Evolutionary conservation across 129 eudicot species (phyloP).

Genomic region (Chrysanthemum lavandulifolium): DNA sequence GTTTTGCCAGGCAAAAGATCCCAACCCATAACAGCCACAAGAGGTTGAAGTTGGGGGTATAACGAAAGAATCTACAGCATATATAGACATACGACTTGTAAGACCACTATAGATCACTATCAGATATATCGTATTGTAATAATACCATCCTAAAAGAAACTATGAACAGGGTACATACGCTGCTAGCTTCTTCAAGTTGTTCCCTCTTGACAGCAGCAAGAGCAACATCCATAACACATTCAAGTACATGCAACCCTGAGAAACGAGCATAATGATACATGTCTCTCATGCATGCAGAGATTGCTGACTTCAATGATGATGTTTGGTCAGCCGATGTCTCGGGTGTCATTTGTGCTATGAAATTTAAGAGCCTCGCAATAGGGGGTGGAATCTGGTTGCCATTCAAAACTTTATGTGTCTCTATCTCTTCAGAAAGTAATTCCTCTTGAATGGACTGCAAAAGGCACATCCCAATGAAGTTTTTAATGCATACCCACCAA

Average conservation of each 20-base stretch:
- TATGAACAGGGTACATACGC: slow-evolving; percentile 32
- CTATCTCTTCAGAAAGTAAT: slow-evolving; percentile 67
- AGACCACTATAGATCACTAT: neutral
- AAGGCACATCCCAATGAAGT: slow-evolving; percentile 10
- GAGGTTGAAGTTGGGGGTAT: slow-evolving; percentile 96
- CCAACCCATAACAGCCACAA: slow-evolving; percentile 97
- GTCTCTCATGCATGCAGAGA: slow-evolving; percentile 71
- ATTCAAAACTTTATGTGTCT: slow-evolving; percentile 54
- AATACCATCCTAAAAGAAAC: too few relatives aligned
- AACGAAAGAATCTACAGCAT: slow-evolving; percentile 59
- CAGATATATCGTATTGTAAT: too few relatives aligned
- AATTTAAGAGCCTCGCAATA: slow-evolving; percentile 48
- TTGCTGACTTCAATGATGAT: slow-evolving; percentile 44
- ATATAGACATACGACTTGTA: slow-evolving; percentile 20
- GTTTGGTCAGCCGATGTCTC: slow-evolving; percentile 38
- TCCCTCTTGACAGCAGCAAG: slow-evolving; percentile 76
- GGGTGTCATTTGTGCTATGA: slow-evolving; percentile 30
- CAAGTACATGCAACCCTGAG: slow-evolving; percentile 79
- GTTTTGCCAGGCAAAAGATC: slow-evolving; percentile 92
- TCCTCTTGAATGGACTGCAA: slow-evolving; percentile 87
- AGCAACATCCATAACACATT: slow-evolving; percentile 77
- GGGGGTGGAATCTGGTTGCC: slow-evolving; percentile 67
- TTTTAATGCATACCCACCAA: neutral
- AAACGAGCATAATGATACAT: slow-evolving; percentile 93
- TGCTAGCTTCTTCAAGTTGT: slow-evolving; percentile 81